Conservation (phyloP, 306 rosid species). For the Quercus robur region DNA sequence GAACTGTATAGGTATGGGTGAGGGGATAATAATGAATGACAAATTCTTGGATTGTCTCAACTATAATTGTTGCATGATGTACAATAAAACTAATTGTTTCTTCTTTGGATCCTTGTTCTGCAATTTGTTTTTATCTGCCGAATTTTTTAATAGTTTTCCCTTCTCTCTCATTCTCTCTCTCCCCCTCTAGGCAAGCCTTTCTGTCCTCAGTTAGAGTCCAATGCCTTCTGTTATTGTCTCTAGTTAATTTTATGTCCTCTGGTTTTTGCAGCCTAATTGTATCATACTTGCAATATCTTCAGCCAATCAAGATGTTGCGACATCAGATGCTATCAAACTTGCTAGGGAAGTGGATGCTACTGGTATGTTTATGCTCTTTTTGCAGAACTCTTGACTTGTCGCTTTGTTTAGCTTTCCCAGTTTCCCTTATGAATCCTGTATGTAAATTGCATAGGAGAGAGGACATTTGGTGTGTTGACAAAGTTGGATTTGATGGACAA, state of each 20-base stretch:
- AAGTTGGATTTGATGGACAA: conserved; percentile 97
- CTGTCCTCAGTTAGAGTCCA: background rate
- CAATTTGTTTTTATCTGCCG: no score
- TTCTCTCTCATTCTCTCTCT: background rate
- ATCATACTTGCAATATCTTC: conserved; percentile 86
- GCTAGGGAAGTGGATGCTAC: conserved; percentile 85
- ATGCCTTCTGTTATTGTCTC: background rate
- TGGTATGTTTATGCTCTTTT: conserved; percentile 33
- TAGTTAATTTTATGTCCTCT: background rate
- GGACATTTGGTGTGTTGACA: conserved; percentile 92
- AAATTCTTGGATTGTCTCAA: no score
- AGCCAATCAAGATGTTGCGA: conserved; percentile 90
- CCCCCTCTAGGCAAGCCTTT: background rate
- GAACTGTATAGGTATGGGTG: background rate
- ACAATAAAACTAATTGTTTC: background rate
- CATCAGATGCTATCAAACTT: conserved; percentile 92
- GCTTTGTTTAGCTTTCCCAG: background rate
- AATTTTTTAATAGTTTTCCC: background rate
- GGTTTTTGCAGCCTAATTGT: conserved; percentile 67
- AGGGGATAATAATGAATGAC: background rate
- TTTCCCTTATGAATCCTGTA: conserved; percentile 1
- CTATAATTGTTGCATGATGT: no score
- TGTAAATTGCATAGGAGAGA: conserved; percentile 51
- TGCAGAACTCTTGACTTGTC: background rate
- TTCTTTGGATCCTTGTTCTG: background rate